Conservation (phyloP, 1,284 basidiomycete species). For the Cerrena zonata region DNA sequence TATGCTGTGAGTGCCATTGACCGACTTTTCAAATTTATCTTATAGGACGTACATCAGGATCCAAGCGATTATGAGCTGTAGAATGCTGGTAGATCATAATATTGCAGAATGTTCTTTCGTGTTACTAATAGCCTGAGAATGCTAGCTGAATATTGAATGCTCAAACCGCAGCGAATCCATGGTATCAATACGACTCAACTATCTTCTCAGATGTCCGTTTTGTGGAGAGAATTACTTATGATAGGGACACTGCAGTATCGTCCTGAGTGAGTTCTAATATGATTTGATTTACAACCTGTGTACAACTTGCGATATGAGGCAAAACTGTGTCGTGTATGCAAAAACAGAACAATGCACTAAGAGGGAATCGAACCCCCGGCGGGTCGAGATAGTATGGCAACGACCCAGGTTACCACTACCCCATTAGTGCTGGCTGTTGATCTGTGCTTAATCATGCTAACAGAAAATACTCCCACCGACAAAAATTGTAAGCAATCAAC, state of each 20-base stretch:
- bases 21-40: background rate
- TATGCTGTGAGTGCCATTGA: background rate
- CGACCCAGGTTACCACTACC: too few relatives aligned
- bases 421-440: too few relatives aligned
- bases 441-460: too few relatives aligned
- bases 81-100: background rate
- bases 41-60: background rate
- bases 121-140: background rate
- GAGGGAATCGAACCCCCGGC: conserved; percentile 76
- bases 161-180: background rate
- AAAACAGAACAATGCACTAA: conserved; percentile 45
- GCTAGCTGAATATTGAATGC: background rate
- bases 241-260: too few relatives aligned
- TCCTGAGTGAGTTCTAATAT: background rate
- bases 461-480: too few relatives aligned
- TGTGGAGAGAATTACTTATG: too few relatives aligned
- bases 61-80: background rate
- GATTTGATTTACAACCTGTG: background rate
- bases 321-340: background rate
- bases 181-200: background rate
- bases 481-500: too few relatives aligned
- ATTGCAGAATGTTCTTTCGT: background rate
- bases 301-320: background rate
- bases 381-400: too few relatives aligned
- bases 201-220: background rate